Percentiles rank a stretch among this genome's conserved stretches.
Evolutionary conservation across 345 rosid genomes (phyloP).

Genomic region (Salix dunnii): DNA sequence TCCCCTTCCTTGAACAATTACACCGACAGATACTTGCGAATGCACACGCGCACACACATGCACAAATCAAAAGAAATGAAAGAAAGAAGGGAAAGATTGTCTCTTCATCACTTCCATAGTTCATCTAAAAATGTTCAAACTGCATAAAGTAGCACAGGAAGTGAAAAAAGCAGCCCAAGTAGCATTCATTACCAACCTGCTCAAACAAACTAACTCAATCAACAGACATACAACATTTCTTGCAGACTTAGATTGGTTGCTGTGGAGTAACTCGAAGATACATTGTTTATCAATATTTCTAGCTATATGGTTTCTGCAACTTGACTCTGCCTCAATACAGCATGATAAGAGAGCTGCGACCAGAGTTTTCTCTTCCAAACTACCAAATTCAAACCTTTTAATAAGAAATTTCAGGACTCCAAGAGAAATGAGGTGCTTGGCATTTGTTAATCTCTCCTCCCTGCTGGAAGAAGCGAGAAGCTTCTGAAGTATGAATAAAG

Average conservation of each 20-base stretch:
- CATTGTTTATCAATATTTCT: constrained; percentile 26
- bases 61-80: background rate
- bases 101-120: background rate
- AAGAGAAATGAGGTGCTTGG: constrained; percentile 41
- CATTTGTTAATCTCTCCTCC: constrained; percentile 36
- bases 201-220: constrained; percentile 45
- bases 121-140: background rate
- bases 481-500: constrained; percentile 37
- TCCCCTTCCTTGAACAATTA: background rate
- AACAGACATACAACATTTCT: constrained; percentile 39
- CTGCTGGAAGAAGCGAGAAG: constrained; percentile 37
- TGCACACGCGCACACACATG: too few species aligned
- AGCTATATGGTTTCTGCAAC: constrained; percentile 44
- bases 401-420: constrained; percentile 52
- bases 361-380: constrained; percentile 33
- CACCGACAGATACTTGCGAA: background rate
- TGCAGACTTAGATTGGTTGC: constrained; percentile 39
- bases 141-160: background rate
- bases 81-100: background rate
- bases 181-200: constrained; percentile 32
- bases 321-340: constrained; percentile 51
- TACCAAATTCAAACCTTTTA: constrained; percentile 35
- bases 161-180: background rate
- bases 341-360: constrained; percentile 37
- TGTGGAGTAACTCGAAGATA: constrained; percentile 44